These are phyloP conservation scores for Pseudopyricularia cyperi DNA, from an alignment of 2,329 filamentous ascomycete species.

Conservation along the genomic window DNA sequence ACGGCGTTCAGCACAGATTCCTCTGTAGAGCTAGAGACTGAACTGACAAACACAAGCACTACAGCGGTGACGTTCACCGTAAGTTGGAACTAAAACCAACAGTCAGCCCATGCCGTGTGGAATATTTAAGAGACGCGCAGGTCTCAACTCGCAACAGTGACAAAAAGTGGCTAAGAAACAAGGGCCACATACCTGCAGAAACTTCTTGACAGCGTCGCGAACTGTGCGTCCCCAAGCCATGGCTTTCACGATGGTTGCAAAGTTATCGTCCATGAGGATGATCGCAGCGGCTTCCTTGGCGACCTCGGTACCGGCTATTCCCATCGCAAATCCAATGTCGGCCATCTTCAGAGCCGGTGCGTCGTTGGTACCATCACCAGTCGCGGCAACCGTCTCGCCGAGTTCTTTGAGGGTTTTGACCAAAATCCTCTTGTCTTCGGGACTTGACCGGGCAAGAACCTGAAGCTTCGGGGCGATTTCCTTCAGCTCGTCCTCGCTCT, in stretches of 20 bases:
- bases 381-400: conserved; percentile 69
- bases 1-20: conserved; percentile 52
- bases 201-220: conserved; percentile 66
- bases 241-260: conserved; percentile 74
- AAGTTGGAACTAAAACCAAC: conserved; percentile 55
- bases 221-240: conserved; percentile 70
- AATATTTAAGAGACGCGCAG: too few relatives aligned
- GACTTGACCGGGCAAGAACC: conserved; percentile 61
- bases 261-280: conserved; percentile 81
- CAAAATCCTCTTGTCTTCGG: conserved; percentile 63
- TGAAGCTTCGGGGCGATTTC: conserved; percentile 56
- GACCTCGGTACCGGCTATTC: conserved; percentile 70
- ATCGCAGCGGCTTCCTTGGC: conserved; percentile 78
- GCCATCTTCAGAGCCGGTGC: conserved; percentile 69
- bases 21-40: conserved; percentile 58
- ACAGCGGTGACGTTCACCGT: conserved; percentile 91
- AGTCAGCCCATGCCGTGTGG: too few relatives aligned
- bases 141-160: too few relatives aligned
- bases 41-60: conserved; percentile 73
- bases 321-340: conserved; percentile 79
- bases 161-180: neutral
- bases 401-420: conserved; percentile 59
- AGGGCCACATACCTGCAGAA: conserved; percentile 30
- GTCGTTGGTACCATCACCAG: conserved; percentile 75
- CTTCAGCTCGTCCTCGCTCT: conserved; percentile 51